Percentiles rank a stretch among this genome's conserved stretches.
Conservation (phyloP, 345 rosid genomes). For the Mangifera indica region DNA sequence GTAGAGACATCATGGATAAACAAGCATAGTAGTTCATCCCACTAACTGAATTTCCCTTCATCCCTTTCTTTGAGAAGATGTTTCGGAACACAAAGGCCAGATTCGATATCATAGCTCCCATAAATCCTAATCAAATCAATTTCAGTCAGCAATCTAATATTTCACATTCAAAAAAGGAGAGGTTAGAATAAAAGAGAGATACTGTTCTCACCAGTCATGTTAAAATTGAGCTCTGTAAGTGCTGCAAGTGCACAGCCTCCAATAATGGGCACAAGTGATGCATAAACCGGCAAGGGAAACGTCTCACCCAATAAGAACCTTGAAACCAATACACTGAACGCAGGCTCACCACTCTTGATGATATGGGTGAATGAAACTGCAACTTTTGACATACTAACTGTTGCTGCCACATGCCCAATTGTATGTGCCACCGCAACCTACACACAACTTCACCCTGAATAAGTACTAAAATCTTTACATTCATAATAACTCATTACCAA, state of each 20-base stretch:
- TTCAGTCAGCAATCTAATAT: background rate
- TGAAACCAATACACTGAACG: constrained; percentile 81
- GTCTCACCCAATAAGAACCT: constrained; percentile 74
- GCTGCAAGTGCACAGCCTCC: constrained; percentile 97
- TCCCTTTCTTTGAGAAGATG: constrained; percentile 95
- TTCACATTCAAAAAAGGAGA: background rate
- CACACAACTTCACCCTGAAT: background rate
- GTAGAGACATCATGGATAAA: constrained; percentile 74
- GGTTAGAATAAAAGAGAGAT: background rate
- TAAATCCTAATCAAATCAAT: constrained; percentile 58
- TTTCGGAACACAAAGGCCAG: constrained; percentile 89
- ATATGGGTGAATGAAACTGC: constrained; percentile 97
- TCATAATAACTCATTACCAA: background rate
- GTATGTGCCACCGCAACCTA: constrained; percentile 98
- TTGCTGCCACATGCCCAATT: constrained; percentile 97
- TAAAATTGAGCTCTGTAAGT: constrained; percentile 86
- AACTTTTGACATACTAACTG: constrained; percentile 96
- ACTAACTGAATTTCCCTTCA: constrained; percentile 89
- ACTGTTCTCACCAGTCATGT: constrained; percentile 65
- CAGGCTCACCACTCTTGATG: constrained; percentile 96
- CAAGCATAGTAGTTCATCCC: constrained; percentile 99
- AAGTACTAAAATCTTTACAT: constrained; percentile 7
- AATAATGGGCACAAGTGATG: constrained; percentile 82
- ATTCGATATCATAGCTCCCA: constrained; percentile 99
- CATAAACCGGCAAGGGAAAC: constrained; percentile 70